A percentile compares a stretch with the other conserved stretches of the same genome.
Conservation (phyloP, 371 early-diverging fungal genomes). For the Nematocida minor region DNA sequence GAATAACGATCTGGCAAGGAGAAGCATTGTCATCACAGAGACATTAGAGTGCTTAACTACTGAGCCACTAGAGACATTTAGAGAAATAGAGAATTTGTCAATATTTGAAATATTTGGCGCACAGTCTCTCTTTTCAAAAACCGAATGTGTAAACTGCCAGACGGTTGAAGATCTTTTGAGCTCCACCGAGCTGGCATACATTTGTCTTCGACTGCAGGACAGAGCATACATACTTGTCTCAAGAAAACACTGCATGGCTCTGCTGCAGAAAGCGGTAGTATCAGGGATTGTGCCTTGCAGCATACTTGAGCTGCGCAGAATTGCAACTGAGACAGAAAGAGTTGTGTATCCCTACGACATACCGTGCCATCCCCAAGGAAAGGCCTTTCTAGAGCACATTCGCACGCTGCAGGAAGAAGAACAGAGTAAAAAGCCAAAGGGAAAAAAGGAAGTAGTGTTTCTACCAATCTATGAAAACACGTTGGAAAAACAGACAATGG, state of each 20-base stretch:
- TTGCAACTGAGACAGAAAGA: slow-evolving; percentile 18
- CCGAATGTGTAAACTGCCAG: not conserved
- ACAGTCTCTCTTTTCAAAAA: not conserved
- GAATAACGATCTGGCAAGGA: not conserved
- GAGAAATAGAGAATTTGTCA: not conserved
- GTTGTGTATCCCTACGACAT: slow-evolving; percentile 37
- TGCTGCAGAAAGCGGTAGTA: slow-evolving; percentile 33
- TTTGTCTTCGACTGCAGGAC: not conserved
- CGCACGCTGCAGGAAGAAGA: not conserved
- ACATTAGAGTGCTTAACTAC: not conserved
- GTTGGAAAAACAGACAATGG: not conserved
- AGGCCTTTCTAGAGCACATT: not conserved
- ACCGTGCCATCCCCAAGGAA: not conserved
- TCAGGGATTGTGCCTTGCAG: slow-evolving; percentile 37
- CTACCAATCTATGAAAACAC: not conserved
- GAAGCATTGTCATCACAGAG: not conserved
- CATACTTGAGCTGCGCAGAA: slow-evolving; percentile 25
- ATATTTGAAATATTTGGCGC: slow-evolving; percentile 23
- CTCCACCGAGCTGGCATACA: not conserved
- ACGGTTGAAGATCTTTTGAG: not conserved
- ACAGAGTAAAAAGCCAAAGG: slow-evolving; percentile 14
- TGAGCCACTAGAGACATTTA: not conserved
- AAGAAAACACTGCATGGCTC: not conserved
- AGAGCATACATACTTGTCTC: not conserved
- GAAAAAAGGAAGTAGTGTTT: slow-evolving; percentile 16